Evolutionary conservation across 129 eudicot species (phyloP), one percentile per base, ranked within the genome.

Genomic region (Mikania micrantha): DNA sequence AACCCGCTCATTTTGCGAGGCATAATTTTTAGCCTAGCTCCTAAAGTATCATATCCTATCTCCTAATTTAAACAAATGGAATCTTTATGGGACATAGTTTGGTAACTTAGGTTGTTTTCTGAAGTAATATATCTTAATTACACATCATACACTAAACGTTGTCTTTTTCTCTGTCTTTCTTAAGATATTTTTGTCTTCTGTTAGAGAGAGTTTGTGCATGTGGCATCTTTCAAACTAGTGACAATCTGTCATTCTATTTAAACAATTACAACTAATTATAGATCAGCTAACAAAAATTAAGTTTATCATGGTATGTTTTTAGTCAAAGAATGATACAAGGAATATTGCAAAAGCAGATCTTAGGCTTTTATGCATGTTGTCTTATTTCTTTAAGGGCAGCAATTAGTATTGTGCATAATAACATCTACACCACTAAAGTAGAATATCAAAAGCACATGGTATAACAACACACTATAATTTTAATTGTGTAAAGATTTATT

Each of bases 91-190:
- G 57, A 42, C 45, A 41, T 42, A 10, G 44, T 57, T 25, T 54
- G 15, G 19, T 48, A 61, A 72, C 29, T 50, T 61, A 31, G 2
- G 17, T 48, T 34, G 36, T 44, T 32, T 49, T 35, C 16, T 19
- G n/a, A 21, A 52, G 35, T 67, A 32, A 66, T 75, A 49, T 41
- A 47, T 75, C 22, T 38, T 16, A 27, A 25, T 67, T 45, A 44
- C 40, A n/a, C 53, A 74, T 67, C 6, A 68, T 47, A 69, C 40
- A 56, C 80, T 62, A 60, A 38, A 61, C 5, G 0, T 61, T 38
- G 70, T 76, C 80, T 16, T 60, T 47, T 76, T 69, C 24, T 49
- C 3, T 69, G 80, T 38, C 75, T 53, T 53, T 40, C 15, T 12
- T 36, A 50, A 48, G 58, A 39, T 60, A 49, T 56, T 76, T 76